phyloP scores from a whole-genome alignment of 441 rosid species.

The Adansonia rubrostipa region DNA sequence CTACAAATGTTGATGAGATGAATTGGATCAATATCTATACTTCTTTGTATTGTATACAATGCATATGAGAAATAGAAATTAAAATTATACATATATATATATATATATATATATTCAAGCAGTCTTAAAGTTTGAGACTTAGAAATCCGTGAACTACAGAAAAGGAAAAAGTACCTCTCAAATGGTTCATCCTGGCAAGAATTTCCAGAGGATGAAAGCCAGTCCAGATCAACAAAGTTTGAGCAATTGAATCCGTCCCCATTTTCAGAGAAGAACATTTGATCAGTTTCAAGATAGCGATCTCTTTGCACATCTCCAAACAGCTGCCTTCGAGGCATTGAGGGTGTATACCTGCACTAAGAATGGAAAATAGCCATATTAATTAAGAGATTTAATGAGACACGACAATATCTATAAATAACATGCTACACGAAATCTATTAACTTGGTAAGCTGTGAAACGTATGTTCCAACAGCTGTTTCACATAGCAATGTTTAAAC shows the following conservation, averaged over 20 bases:
- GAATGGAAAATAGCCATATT: constrained; percentile 28
- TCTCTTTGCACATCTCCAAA: constrained; percentile 73
- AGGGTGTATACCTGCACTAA: constrained; percentile 64
- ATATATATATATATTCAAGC: not conserved
- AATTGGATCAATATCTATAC: no score
- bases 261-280: constrained; percentile 54
- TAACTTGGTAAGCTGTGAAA: constrained; percentile 21
- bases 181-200: constrained; percentile 70
- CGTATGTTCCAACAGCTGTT: constrained; percentile 12
- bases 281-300: constrained; percentile 49
- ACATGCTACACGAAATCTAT: not conserved
- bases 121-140: constrained; percentile 15
- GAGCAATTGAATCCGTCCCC: constrained; percentile 66
- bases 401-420: not conserved
- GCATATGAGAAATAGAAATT: not conserved
- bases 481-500: not conserved
- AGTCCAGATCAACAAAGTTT: constrained; percentile 84
- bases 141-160: not conserved
- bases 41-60: not conserved
- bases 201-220: constrained; percentile 86
- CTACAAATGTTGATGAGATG: no score
- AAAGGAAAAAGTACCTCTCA: constrained; percentile 61
- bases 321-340: constrained; percentile 66
- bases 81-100: not conserved
- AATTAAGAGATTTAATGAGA: not conserved